Evolutionary conservation across 345 rosid species (phyloP).

Genomic region (Populus ilicifolia): DNA sequence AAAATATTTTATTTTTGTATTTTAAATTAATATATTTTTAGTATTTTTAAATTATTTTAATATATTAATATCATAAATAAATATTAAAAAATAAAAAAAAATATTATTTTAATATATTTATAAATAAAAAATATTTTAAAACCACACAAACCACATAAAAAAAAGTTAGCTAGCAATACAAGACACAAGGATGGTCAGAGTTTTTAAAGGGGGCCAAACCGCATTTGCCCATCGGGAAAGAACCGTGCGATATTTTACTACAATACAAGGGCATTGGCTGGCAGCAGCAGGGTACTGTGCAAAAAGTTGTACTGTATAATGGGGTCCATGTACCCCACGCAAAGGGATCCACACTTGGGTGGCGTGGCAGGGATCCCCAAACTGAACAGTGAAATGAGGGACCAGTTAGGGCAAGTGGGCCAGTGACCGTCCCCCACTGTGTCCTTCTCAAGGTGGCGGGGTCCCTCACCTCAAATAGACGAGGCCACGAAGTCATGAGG

Average conservation of each 20-base stretch:
- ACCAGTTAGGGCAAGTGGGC: slow-evolving; percentile 25
- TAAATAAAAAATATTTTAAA: no score
- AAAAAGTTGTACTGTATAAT: not conserved
- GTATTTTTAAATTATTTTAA: no score
- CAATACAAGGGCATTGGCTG: not conserved
- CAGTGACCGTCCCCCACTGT: slow-evolving; percentile 10
- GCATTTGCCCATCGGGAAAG: not conserved
- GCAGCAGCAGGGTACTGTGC: not conserved
- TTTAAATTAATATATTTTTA: no score
- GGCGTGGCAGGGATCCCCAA: not conserved
- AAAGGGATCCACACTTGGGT: not conserved
- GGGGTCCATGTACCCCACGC: not conserved
- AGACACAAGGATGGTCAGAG: no score
- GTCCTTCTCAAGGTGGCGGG: slow-evolving; percentile 8
- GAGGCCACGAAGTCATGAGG: not conserved
- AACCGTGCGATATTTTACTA: not conserved
- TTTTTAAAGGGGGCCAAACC: not conserved
- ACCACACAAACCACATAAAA: no score
- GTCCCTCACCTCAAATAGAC: not conserved
- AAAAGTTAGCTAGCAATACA: no score
- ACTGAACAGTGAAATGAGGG: slow-evolving; percentile 2
- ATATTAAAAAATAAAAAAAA: no score
- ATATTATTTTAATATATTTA: no score
- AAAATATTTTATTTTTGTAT: no score
- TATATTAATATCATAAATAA: no score